These are phyloP conservation scores for Tephrocybe sp. DNA, from an alignment of 768 basidiomycete genomes.

Conservation along the genomic window DNA sequence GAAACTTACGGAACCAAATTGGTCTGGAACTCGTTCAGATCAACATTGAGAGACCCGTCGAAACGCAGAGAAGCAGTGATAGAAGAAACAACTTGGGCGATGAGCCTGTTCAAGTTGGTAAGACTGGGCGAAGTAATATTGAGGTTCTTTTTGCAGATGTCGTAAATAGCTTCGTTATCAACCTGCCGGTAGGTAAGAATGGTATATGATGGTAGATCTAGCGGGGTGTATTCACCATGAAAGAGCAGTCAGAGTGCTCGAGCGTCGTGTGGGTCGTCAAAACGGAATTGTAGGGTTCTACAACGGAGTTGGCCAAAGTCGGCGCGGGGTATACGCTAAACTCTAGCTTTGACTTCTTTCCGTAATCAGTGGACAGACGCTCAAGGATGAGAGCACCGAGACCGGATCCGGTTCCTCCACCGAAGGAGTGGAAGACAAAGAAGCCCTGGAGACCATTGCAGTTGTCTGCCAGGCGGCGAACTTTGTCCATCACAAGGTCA, in stretches of 20 bases:
- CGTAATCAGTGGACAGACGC: constrained; percentile 94
- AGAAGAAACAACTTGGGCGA: constrained; percentile 98
- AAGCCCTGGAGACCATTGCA: constrained; percentile 97
- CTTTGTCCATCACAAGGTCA: constrained; percentile 93
- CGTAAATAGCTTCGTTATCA: constrained; percentile 94
- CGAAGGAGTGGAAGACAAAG: constrained; percentile 99
- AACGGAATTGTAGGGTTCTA: constrained; percentile 97
- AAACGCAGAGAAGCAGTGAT: constrained; percentile 97
- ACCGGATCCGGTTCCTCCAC: constrained; percentile 98
- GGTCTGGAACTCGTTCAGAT: constrained; percentile 98
- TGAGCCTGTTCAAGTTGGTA: constrained; percentile 93
- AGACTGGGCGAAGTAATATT: constrained; percentile 84
- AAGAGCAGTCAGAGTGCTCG: constrained; percentile 98
- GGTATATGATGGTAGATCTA: not conserved
- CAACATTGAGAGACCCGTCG: constrained; percentile 96
- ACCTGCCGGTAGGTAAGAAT: constrained; percentile 38
- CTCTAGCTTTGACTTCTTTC: constrained; percentile 98
- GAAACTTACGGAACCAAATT: constrained; percentile 92
- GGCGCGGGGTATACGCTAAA: constrained; percentile 97
- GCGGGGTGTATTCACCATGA: constrained; percentile 67
- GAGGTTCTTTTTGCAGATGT: constrained; percentile 97
- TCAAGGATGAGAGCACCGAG: constrained; percentile 97
- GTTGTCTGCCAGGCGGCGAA: constrained; percentile 94
- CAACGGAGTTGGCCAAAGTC: constrained; percentile 89
- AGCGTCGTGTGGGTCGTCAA: constrained; percentile 97